A percentile compares a stretch with the other conserved stretches of the same genome.
phyloP scores from a whole-genome alignment of 495 filamentous ascomycete genomes.

The Aspergillus sclerotiicarbonarius region DNA sequence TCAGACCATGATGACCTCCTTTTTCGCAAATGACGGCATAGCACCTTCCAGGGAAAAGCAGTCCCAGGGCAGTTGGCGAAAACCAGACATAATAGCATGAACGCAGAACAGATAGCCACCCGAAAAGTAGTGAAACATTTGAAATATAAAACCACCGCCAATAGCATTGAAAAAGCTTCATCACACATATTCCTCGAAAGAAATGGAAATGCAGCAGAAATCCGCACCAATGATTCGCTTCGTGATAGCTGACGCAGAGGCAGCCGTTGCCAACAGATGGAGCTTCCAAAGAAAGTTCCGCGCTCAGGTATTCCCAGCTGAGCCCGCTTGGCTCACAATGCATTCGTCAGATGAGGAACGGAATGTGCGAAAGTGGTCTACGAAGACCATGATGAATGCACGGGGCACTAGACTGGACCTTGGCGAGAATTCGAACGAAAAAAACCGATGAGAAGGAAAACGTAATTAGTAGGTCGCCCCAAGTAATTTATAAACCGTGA shows the following conservation, averaged over 20 bases:
- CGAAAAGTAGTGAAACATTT: conserved; percentile 25
- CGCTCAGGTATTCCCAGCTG: neutral
- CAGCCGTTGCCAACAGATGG: conserved; percentile 8
- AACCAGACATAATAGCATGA: conserved; percentile 16
- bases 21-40: conserved; percentile 22
- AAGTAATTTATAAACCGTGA: conserved; percentile 33
- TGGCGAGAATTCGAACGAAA: conserved; percentile 13
- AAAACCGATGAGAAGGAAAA: conserved; percentile 26
- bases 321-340: neutral
- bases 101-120: conserved; percentile 31
- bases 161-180: conserved; percentile 16
- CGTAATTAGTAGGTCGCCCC: conserved; percentile 38
- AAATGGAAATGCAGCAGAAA: conserved; percentile 18
- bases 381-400: neutral
- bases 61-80: conserved; percentile 8
- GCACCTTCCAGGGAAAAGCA: conserved; percentile 14
- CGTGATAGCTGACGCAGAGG: conserved; percentile 25
- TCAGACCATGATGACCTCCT: conserved; percentile 20
- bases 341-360: neutral
- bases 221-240: conserved; percentile 24
- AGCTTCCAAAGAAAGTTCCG: neutral
- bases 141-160: conserved; percentile 30
- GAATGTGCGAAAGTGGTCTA: neutral
- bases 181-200: conserved; percentile 12
- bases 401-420: neutral